Evolutionary conservation across 148 eudicot genomes (phyloP), one percentile per base, ranked within the genome.

Genomic region (Vaccinium corymbosum): DNA sequence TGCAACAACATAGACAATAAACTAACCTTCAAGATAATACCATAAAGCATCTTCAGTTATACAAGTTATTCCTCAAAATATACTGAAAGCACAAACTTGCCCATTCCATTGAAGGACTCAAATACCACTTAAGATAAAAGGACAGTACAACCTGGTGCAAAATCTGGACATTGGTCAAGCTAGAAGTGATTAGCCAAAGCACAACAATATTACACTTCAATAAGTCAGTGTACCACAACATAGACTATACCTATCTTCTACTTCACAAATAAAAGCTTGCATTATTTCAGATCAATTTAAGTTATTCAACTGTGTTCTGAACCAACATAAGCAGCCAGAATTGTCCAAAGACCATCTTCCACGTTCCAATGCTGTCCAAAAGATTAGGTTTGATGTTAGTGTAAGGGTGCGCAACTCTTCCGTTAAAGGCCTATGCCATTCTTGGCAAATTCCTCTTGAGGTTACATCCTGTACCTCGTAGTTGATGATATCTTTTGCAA

Each of bases 111-210:
- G 71, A 32, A 66, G n/a, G 52, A 61, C 13, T 50, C 71, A 35
- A 38, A 38, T 10, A 61, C 9, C 49, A 72, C 11, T 38, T 32
- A n/a, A 3, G 49, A 49, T 72, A 56, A 35, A 17, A 29, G n/a
- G 52, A 42, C 72, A 80, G 68, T 57, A 80, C 51, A 35, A 80
- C 64, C 52, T 80, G 52, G 32, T 61, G 53, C 71, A 80, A 61
- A 42, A 80, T 42, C 52, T 80, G 52, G 53, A n/a, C 16, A 19
- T 38, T 80, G 52, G 29, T 80, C 55, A 62, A 22, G 55, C 19
- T 61, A 80, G n/a, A 62, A 80, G 42, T 42, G 48, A 80, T 62
- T 38, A 80, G 83, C 83, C 17, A 46, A 59, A 49, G 19, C 55
- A 48, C n/a, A 61, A 61, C 73, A 22, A 11, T 25, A 57, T 35